Evolutionary conservation across 345 rosid species (phyloP).

Genomic region (Salix caprea): DNA sequence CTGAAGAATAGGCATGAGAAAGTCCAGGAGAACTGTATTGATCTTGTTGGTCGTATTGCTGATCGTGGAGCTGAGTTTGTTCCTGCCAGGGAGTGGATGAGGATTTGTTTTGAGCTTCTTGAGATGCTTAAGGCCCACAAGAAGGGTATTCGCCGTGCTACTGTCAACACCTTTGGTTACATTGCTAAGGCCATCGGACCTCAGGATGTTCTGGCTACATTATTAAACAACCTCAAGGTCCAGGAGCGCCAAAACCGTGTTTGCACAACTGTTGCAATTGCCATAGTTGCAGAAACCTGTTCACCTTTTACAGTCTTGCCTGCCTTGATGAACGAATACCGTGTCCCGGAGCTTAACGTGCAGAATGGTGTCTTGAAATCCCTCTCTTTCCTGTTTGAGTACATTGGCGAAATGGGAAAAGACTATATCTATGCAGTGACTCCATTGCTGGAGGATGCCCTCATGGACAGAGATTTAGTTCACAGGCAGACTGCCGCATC

Average conservation of each 20-base stretch:
- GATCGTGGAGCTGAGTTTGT: slow-evolving; percentile 99
- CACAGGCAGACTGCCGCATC: slow-evolving; percentile 99
- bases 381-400: slow-evolving; percentile 89
- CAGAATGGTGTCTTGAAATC: slow-evolving; percentile 98
- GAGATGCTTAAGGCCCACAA: slow-evolving; percentile 99
- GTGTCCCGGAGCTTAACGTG: slow-evolving; percentile 95
- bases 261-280: slow-evolving; percentile 97
- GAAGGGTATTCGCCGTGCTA: slow-evolving; percentile 95
- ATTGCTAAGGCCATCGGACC: slow-evolving; percentile 99
- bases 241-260: slow-evolving; percentile 99
- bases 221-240: slow-evolving; percentile 94
- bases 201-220: slow-evolving; percentile 93
- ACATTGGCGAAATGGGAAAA: slow-evolving; percentile 99
- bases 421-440: slow-evolving; percentile 98
- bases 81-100: slow-evolving; percentile 99
- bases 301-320: slow-evolving; percentile 95
- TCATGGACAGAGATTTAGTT: slow-evolving; percentile 95
- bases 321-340: slow-evolving; percentile 96
- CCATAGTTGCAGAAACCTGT: slow-evolving; percentile 96
- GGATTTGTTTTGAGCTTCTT: slow-evolving; percentile 95
- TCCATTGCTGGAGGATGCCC: slow-evolving; percentile 95
- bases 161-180: slow-evolving; percentile 95
- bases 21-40: slow-evolving; percentile 98
- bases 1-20: slow-evolving; percentile 99
- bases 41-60: slow-evolving; percentile 97